phyloP scores from a whole-genome alignment of 2,329 filamentous ascomycete genomes.

The Arthrobotrys entomopaga region DNA sequence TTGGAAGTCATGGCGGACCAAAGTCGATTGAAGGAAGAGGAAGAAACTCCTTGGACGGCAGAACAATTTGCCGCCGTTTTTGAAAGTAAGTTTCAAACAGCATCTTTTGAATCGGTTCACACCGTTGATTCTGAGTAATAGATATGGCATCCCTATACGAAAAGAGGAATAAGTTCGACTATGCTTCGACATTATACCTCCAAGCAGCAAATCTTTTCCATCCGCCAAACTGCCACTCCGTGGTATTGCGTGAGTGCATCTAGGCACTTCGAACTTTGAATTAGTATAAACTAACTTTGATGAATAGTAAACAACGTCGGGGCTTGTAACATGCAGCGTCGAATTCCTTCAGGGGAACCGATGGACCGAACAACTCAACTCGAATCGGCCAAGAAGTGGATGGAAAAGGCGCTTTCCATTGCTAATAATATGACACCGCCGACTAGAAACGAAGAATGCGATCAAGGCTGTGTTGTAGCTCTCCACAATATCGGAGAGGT shows the following conservation, averaged over 20 bases:
- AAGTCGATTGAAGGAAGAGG: conserved; percentile 27
- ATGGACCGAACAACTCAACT: conserved; percentile 63
- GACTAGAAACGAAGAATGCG: conserved; percentile 79
- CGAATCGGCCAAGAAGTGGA: conserved; percentile 79
- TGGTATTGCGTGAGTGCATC: conserved; percentile 74
- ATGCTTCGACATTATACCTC: conserved; percentile 85
- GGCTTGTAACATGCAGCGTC: conserved; percentile 39
- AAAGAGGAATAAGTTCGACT: conserved; percentile 76
- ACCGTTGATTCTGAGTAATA: conserved; percentile 58
- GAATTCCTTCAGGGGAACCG: conserved; percentile 63
- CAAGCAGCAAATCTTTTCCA: conserved; percentile 79
- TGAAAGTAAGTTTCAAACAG: conserved; percentile 68
- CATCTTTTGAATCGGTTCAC: neutral
- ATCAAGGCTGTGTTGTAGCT: conserved; percentile 81
- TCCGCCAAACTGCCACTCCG: conserved; percentile 76
- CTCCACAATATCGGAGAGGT: conserved; percentile 89
- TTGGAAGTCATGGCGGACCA: conserved; percentile 70
- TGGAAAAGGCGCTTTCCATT: conserved; percentile 76
- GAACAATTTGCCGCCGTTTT: conserved; percentile 78
- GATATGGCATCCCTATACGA: conserved; percentile 82
- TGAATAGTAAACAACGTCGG: conserved; percentile 56
- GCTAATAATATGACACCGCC: conserved; percentile 73
- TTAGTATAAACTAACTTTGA: conserved; percentile 27
- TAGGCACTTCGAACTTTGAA: neutral
- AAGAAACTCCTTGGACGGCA: conserved; percentile 67